A percentile compares a stretch with the other conserved stretches of the same genome.
These are phyloP conservation scores for Aspergillus pseudotamarii DNA, from an alignment of 2,329 filamentous ascomycete genomes.

Conservation along the genomic window DNA sequence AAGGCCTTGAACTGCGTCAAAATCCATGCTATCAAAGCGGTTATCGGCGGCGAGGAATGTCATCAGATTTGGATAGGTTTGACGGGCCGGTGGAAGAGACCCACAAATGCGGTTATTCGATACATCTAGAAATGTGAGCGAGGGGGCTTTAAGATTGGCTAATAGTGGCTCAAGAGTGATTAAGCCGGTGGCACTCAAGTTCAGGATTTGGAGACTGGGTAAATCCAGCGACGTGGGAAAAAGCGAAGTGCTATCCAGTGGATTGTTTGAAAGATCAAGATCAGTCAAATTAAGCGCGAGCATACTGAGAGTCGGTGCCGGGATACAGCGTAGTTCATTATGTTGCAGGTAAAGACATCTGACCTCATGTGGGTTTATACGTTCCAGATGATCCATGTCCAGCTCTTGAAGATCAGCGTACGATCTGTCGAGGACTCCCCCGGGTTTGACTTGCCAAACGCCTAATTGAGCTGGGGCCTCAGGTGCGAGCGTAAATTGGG, in stretches of 20 bases:
- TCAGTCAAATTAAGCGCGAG: conserved; percentile 71
- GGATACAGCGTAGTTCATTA: conserved; percentile 73
- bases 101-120: conserved; percentile 78
- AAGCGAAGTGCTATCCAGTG: conserved; percentile 66
- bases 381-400: conserved; percentile 52
- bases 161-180: conserved; percentile 69
- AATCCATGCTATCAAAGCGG: conserved; percentile 70
- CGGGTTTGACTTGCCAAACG: conserved; percentile 42
- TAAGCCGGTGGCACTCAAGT: conserved; percentile 73
- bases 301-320: conserved; percentile 66
- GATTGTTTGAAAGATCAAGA: conserved; percentile 76
- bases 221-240: conserved; percentile 69
- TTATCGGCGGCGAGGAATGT: conserved; percentile 79
- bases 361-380: conserved; percentile 52
- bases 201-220: conserved; percentile 75
- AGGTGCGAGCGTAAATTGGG: conserved; percentile 43
- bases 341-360: conserved; percentile 70
- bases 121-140: conserved; percentile 75
- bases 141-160: conserved; percentile 70
- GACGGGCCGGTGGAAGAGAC: conserved; percentile 66
- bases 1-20: conserved; percentile 73
- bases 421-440: conserved; percentile 67
- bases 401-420: conserved; percentile 63
- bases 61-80: conserved; percentile 69
- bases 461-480: conserved; percentile 46